Evolutionary conservation across 768 basidiomycete genomes (phyloP).

Genomic region (Mycena galericulata): DNA sequence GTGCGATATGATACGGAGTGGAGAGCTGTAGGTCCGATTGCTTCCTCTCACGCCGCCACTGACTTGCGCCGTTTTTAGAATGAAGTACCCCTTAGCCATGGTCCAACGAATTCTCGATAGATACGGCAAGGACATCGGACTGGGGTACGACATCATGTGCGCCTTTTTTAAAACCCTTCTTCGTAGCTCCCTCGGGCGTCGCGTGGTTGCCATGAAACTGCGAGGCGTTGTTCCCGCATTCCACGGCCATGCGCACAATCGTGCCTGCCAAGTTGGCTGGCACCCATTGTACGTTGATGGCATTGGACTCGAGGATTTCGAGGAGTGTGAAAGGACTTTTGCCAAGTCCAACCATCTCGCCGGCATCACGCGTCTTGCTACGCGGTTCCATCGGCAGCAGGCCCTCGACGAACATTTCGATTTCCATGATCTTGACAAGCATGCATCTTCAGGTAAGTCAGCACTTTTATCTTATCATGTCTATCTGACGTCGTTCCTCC

Average conservation of each 20-base stretch:
- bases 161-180: background rate
- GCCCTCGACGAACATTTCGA: constrained; percentile 38
- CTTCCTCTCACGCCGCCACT: background rate
- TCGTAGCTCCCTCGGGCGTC: background rate
- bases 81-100: constrained; percentile 1
- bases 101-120: background rate
- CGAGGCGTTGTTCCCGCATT: background rate
- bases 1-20: constrained; percentile 2
- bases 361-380: constrained; percentile 28
- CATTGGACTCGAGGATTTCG: constrained; percentile 41
- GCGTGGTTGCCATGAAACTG: background rate
- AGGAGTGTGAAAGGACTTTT: constrained; percentile 42
- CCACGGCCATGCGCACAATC: background rate
- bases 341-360: constrained; percentile 43
- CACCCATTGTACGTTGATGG: constrained; percentile 38
- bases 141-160: background rate
- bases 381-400: constrained; percentile 40
- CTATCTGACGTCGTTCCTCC: too few species aligned
- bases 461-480: too few species aligned
- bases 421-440: constrained; percentile 37
- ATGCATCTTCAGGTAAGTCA: constrained; percentile 32
- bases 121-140: background rate
- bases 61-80: background rate
- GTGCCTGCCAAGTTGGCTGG: background rate
- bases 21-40: background rate